Conservation (phyloP, 371 early-diverging fungal species). For the Cladochytrium tenue region DNA sequence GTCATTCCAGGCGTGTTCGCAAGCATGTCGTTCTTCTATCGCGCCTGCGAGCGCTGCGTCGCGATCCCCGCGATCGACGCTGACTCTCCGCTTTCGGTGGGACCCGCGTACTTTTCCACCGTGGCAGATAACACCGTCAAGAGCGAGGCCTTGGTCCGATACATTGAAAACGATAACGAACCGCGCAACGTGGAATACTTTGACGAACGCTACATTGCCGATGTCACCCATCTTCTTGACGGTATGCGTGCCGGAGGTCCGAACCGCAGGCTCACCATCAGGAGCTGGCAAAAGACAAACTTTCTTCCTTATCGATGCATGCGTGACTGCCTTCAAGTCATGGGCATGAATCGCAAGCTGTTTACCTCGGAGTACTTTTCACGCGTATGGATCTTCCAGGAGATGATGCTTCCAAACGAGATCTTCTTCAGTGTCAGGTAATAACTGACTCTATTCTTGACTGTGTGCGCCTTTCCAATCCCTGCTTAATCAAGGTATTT, state of each 20-base stretch:
- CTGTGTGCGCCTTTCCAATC: too few relatives aligned
- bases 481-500: too few relatives aligned
- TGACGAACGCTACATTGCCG: too few relatives aligned
- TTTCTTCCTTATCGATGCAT: conserved; percentile 8
- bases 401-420: conserved; percentile 7
- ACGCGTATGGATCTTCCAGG: conserved; percentile 14
- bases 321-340: neutral
- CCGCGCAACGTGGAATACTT: too few relatives aligned
- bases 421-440: conserved; percentile 1
- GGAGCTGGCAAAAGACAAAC: neutral
- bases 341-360: neutral
- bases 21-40: conserved; percentile 8
- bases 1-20: neutral
- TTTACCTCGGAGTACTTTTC: conserved; percentile 12
- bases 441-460: too few relatives aligned
- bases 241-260: neutral
- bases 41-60: neutral
- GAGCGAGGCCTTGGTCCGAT: conserved; percentile 1
- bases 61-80: neutral
- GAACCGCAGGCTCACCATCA: neutral
- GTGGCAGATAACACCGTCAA: conserved; percentile 1
- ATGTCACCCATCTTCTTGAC: neutral
- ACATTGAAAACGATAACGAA: neutral
- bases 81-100: neutral
- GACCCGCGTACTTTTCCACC: neutral